phyloP scores from a whole-genome alignment of 345 rosid species.

The Odontarrhena argentea region DNA sequence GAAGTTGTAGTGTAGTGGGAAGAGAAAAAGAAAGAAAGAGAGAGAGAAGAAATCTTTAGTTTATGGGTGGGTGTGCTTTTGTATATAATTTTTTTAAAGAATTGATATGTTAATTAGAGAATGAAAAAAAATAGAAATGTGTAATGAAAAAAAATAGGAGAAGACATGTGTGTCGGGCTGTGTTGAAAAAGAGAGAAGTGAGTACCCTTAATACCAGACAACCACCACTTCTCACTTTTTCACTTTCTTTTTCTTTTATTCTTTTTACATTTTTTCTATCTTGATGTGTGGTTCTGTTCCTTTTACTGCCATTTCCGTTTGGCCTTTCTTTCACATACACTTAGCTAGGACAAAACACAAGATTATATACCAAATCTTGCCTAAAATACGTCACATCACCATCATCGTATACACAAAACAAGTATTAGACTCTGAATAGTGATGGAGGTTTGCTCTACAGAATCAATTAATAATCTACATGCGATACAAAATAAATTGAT shows the following conservation, averaged over 20 bases:
- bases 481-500: too few relatives aligned
- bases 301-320: constrained; percentile 22
- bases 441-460: too few relatives aligned
- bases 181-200: constrained; percentile 46
- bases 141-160: constrained; percentile 37
- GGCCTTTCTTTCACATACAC: constrained; percentile 17
- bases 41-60: constrained; percentile 24
- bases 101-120: background rate
- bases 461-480: too few relatives aligned
- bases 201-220: constrained; percentile 50
- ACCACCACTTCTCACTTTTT: constrained; percentile 41
- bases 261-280: background rate
- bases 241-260: background rate
- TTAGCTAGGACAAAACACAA: background rate
- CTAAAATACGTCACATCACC: constrained; percentile 35
- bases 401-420: constrained; percentile 30
- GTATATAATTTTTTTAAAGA: background rate
- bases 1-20: constrained; percentile 40
- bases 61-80: constrained; percentile 39
- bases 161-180: constrained; percentile 49
- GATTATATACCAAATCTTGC: background rate
- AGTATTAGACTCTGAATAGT: background rate
- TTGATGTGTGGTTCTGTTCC: constrained; percentile 30
- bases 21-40: constrained; percentile 24
- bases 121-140: constrained; percentile 28